phyloP scores from a whole-genome alignment of 1,139 yeast species.

The Scheffersomyces stambukii region DNA sequence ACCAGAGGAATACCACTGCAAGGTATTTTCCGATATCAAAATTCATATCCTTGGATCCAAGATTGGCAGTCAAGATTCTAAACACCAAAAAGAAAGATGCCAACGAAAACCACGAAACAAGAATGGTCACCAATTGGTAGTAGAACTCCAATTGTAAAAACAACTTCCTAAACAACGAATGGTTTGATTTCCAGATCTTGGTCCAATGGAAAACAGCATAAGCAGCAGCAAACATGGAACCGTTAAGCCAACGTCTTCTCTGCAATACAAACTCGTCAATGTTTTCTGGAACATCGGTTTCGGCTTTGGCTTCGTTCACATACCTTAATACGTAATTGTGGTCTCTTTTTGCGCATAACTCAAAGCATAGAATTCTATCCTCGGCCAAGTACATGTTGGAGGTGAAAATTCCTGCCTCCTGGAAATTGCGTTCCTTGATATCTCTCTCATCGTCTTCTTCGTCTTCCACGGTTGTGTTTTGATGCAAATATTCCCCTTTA shows the following conservation, averaged over 20 bases:
- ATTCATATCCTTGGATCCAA: constrained; percentile 46
- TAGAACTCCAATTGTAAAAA: constrained; percentile 65
- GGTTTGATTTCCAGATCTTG: constrained; percentile 65
- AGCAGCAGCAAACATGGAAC: constrained; percentile 78
- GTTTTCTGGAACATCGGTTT: constrained; percentile 77
- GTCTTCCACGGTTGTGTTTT: constrained; percentile 29
- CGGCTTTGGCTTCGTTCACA: constrained; percentile 74
- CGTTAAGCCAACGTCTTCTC: constrained; percentile 82
- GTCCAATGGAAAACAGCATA: constrained; percentile 72
- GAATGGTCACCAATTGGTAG: constrained; percentile 60
- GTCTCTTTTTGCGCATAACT: constrained; percentile 66
- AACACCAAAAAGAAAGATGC: constrained; percentile 76
- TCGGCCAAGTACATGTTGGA: constrained; percentile 85
- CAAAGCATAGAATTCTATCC: constrained; percentile 79
- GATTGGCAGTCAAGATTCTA: constrained; percentile 54
- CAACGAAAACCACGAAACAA: constrained; percentile 77
- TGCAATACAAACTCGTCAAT: constrained; percentile 72
- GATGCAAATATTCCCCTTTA: constrained; percentile 71
- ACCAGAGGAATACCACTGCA: constrained; percentile 41
- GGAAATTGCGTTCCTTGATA: constrained; percentile 39
- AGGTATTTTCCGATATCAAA: constrained; percentile 42
- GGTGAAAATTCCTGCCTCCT: constrained; percentile 64
- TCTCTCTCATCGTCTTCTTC: constrained; percentile 42
- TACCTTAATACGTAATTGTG: constrained; percentile 64
- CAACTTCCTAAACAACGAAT: constrained; percentile 57